Evolutionary conservation across 1,139 yeast species (phyloP).

Genomic region (Candida albicans): DNA sequence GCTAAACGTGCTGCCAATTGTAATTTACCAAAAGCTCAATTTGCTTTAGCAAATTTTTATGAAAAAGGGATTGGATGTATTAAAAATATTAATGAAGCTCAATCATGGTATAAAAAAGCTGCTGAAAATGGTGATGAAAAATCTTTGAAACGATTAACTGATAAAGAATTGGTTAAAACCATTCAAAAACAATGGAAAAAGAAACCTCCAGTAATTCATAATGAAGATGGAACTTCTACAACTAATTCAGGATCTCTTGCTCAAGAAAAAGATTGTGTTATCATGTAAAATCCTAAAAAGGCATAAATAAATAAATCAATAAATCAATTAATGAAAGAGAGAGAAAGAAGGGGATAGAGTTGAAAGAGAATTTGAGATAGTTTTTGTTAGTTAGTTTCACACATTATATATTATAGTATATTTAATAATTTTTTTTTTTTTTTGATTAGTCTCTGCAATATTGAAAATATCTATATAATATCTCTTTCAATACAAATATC

Average conservation of each 20-base stretch:
- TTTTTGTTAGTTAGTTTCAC: background rate
- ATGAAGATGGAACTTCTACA: slow-evolving; percentile 4
- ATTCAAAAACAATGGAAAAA: slow-evolving; percentile 32
- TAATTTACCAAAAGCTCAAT: slow-evolving; percentile 81
- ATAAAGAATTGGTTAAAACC: slow-evolving; percentile 33
- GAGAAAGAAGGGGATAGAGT: background rate
- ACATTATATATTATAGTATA: background rate
- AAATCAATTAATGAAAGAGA: background rate
- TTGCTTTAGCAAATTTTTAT: slow-evolving; percentile 79
- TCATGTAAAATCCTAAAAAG: too few relatives aligned
- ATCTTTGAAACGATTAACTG: slow-evolving; percentile 45
- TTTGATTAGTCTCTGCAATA: too few relatives aligned
- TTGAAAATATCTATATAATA: too few relatives aligned
- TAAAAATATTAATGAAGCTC: slow-evolving; percentile 55
- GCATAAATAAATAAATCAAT: background rate
- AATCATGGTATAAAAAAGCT: slow-evolving; percentile 74
- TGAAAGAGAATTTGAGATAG: too few relatives aligned
- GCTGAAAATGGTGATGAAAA: slow-evolving; percentile 72
- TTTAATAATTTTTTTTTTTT: too few relatives aligned
- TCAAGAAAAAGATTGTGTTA: slow-evolving; percentile 47
- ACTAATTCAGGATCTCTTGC: slow-evolving; percentile 19
- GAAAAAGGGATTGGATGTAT: slow-evolving; percentile 89
- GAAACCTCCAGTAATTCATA: slow-evolving; percentile 16
- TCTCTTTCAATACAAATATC: too few relatives aligned
- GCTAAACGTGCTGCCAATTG: slow-evolving; percentile 80